A percentile compares a stretch with the other conserved stretches of the same genome.
Conservation (phyloP, 1,284 basidiomycete species). For the Sparassis latifolia region DNA sequence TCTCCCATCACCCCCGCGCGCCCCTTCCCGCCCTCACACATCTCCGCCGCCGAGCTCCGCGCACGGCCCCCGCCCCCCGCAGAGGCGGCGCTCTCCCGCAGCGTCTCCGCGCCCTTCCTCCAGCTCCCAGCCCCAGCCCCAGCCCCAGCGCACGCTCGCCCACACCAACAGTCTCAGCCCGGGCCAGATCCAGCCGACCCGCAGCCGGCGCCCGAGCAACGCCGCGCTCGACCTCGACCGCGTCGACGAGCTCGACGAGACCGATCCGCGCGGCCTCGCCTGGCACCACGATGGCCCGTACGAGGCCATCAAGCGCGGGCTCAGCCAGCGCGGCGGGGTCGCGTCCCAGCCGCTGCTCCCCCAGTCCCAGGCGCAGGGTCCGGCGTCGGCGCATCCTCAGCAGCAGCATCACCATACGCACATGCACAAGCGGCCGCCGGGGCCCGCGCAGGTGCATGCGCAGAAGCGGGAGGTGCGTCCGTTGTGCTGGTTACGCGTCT, state of each 20-base stretch:
- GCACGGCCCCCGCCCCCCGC: constrained; percentile 8
- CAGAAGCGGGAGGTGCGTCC: constrained; percentile 1
- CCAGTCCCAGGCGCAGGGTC: too few species aligned
- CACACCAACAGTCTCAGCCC: constrained; percentile 5
- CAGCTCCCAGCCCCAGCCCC: not conserved
- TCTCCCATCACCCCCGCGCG: constrained; percentile 1
- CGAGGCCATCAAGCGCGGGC: constrained; percentile 36
- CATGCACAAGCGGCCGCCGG: not conserved
- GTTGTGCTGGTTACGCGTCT: not conserved
- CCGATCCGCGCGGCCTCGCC: constrained; percentile 52
- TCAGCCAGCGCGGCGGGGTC: too few species aligned
- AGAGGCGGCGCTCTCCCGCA: constrained; percentile 10
- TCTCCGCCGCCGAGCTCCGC: constrained; percentile 21
- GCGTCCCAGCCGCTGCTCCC: too few species aligned
- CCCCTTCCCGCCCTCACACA: constrained; percentile 8
- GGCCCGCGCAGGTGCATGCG: not conserved
- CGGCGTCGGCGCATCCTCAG: too few species aligned
- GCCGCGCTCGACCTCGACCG: constrained; percentile 47
- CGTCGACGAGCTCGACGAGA: constrained; percentile 71
- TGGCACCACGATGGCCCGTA: constrained; percentile 67
- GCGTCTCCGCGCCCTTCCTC: not conserved
- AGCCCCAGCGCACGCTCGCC: not conserved
- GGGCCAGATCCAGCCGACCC: constrained; percentile 14
- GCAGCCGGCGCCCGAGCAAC: constrained; percentile 20
- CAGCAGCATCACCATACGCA: too few species aligned